Evolutionary conservation across 441 rosid species (phyloP), one percentile per base, ranked within the genome.

Genomic region (Cnidoscolus chayamansa): DNA sequence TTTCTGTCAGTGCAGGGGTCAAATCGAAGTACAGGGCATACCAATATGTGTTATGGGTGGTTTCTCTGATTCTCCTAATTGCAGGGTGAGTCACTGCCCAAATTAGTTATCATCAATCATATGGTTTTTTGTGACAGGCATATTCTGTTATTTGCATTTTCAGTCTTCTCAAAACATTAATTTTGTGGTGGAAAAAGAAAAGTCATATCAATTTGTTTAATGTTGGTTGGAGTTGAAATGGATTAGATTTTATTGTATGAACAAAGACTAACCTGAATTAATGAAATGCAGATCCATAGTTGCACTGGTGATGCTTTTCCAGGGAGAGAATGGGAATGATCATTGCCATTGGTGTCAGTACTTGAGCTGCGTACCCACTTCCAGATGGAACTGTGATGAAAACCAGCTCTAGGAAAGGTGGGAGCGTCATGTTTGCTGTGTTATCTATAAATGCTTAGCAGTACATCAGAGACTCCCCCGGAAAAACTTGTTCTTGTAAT

Each of bases 281-380:
- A 40, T 40, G 4, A 3, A 40, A 20, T 71, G 79, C 89, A 88
- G 93, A 67, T 86, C 86, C 51, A 71, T 78, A 0, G 79, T 81
- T 16, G 91, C 87, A 48, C 55, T 80, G 65, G 92, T 86, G 77
- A 85, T 90, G 96, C 79, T 92, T 65, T 85, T 92, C 68, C 78
- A 77, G 61, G 98, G 93, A 71, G 85, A 84, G 76, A 84, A 89
- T 62, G 93, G 83, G 12, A 86, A 89, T 56, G 82, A 86, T 20
- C 81, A 49, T 75, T 92, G 97, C 87, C 82, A 78, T 60, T 90
- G 96, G 97, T 92, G 97, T 68, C 97, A 88, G 72, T 85, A 81
- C 67, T 76, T 92, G 43, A 85, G 83, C 79, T 92, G 96, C 13
- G 85, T 83, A 53, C 89, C 91, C 3, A 86, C 96, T 32, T 85